Conservation (phyloP, 805 yeast genomes). For the Pichia cabralensis region DNA sequence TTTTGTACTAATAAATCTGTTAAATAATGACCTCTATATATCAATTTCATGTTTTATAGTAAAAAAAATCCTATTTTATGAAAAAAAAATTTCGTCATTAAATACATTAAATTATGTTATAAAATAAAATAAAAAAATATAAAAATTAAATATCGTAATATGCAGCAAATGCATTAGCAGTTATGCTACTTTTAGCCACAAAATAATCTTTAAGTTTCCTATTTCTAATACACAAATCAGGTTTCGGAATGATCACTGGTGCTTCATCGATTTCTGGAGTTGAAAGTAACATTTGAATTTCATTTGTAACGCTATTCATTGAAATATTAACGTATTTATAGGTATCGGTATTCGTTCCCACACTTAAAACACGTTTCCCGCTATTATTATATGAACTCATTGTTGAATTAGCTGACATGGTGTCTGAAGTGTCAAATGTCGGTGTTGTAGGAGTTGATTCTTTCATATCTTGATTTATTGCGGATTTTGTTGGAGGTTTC, state of each 20-base stretch:
- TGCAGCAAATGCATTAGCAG: slow-evolving; percentile 9
- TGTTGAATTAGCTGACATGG: neutral
- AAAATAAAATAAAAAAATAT: neutral
- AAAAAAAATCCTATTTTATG: too few species aligned
- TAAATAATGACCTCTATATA: too few species aligned
- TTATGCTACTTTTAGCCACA: slow-evolving; percentile 9
- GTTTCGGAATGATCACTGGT: slow-evolving; percentile 7
- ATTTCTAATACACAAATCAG: neutral
- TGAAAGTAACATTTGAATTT: slow-evolving; percentile 6
- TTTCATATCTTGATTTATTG: slow-evolving; percentile 1
- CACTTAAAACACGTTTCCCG: too few species aligned
- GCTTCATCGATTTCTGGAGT: slow-evolving; percentile 9
- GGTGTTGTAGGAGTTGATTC: slow-evolving; percentile 1
- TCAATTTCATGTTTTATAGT: too few species aligned
- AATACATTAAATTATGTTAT: neutral
- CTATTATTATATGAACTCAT: too few species aligned
- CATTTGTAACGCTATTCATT: slow-evolving; percentile 7
- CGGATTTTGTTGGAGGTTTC: slow-evolving; percentile 11
- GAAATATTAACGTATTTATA: slow-evolving; percentile 10
- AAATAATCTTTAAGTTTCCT: slow-evolving; percentile 2
- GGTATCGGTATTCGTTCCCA: slow-evolving; percentile 9
- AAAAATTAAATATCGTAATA: slow-evolving; percentile 1
- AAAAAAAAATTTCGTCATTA: too few species aligned
- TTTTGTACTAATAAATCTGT: too few species aligned
- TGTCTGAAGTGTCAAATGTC: neutral